Evolutionary conservation across 2,329 filamentous ascomycete species (phyloP).

Genomic region (Apiospora phragmitis): DNA sequence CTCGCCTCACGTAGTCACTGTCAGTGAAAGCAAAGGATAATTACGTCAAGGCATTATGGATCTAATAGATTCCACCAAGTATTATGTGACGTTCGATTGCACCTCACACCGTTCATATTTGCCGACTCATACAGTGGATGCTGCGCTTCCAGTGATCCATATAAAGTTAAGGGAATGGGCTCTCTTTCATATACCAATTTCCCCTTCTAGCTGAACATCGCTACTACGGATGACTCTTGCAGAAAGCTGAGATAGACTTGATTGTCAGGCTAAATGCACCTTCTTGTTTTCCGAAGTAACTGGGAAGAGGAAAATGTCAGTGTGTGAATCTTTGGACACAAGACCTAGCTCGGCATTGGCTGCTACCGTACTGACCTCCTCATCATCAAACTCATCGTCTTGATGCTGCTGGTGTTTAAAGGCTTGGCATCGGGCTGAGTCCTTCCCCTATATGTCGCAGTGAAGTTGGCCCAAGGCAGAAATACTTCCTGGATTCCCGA

Average conservation of each 20-base stretch:
- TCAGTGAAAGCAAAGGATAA: no score
- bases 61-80: no score
- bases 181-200: not conserved
- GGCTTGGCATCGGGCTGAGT: not conserved
- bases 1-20: no score
- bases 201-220: no score
- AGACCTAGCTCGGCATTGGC: no score
- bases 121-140: no score
- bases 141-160: no score
- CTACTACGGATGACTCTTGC: not conserved
- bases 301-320: not conserved
- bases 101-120: no score
- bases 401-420: not conserved
- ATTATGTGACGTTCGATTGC: no score
- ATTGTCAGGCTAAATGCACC: not conserved
- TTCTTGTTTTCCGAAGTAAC: not conserved
- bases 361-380: not conserved
- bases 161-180: no score
- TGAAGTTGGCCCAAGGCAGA: not conserved
- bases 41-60: no score
- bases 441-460: not conserved
- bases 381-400: not conserved
- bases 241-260: not conserved
- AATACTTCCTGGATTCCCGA: not conserved
- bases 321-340: rapidly evolving